phyloP scores from a whole-genome alignment of 2,329 filamentous ascomycete genomes.

The Kalmusia sp. region DNA sequence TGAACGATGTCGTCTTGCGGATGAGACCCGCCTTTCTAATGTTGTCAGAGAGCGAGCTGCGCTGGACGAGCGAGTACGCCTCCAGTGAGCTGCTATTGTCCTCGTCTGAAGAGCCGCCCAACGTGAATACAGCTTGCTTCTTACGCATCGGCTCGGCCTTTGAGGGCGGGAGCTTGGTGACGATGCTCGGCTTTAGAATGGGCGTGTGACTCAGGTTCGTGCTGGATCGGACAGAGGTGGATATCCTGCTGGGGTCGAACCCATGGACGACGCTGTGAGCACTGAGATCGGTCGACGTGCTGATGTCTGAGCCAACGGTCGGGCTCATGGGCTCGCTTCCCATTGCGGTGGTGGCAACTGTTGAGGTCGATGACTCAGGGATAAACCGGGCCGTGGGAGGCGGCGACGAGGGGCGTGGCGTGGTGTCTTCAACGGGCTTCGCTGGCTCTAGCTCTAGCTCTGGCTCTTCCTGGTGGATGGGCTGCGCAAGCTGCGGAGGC shows the following conservation, averaged over 20 bases:
- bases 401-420: conserved; percentile 52
- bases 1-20: conserved; percentile 85
- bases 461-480: conserved; percentile 16
- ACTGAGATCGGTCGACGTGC: conserved; percentile 67
- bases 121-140: conserved; percentile 73
- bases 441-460: no score
- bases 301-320: conserved; percentile 64
- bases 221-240: conserved; percentile 70
- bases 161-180: conserved; percentile 34
- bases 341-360: conserved; percentile 55
- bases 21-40: conserved; percentile 55
- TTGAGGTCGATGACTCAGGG: conserved; percentile 67
- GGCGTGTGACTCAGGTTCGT: conserved; percentile 64
- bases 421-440: conserved; percentile 44
- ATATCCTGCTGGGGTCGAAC: conserved; percentile 79
- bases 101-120: conserved; percentile 84
- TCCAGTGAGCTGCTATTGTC: conserved; percentile 82
- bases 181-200: conserved; percentile 63
- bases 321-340: conserved; percentile 49
- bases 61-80: conserved; percentile 57
- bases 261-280: conserved; percentile 80
- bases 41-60: conserved; percentile 63
- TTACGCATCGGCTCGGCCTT: conserved; percentile 60
- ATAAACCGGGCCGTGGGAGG: conserved; percentile 54
- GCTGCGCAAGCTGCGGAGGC: conserved; percentile 48